phyloP scores from a whole-genome alignment of 768 basidiomycete species.

The Calvatia gigantea region DNA sequence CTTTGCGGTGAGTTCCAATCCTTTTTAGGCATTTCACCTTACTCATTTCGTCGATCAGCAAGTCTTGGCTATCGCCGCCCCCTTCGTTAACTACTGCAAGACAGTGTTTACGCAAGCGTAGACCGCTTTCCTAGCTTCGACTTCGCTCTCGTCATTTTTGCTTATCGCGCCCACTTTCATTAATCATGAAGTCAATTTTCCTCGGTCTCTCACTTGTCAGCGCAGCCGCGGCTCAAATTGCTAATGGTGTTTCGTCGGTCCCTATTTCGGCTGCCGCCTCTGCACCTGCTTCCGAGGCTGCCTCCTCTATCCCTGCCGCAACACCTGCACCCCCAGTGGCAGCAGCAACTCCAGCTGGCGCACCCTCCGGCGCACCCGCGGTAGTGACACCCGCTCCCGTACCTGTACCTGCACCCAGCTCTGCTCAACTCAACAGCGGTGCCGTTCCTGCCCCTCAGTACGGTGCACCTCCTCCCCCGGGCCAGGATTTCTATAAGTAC shows the following conservation, averaged over 20 bases:
- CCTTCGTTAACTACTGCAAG: constrained; percentile 50
- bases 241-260: constrained; percentile 42
- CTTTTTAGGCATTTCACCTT: constrained; percentile 30
- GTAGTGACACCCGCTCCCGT: constrained; percentile 17
- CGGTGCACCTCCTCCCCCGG: constrained; percentile 30
- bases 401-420: no score
- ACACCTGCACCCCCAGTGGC: constrained; percentile 17
- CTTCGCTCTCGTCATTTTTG: constrained; percentile 32
- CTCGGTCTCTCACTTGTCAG: constrained; percentile 56
- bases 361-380: constrained; percentile 20
- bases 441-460: constrained; percentile 29
- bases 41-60: constrained; percentile 32
- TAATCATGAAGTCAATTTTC: constrained; percentile 62
- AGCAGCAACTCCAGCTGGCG: constrained; percentile 18
- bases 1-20: constrained; percentile 37
- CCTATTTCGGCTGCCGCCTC: constrained; percentile 22
- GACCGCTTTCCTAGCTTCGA: constrained; percentile 55
- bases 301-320: constrained; percentile 16
- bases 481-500: constrained; percentile 36
- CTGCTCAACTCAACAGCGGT: constrained; percentile 20
- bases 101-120: constrained; percentile 66
- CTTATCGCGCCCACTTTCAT: constrained; percentile 43
- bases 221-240: constrained; percentile 55
- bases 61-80: constrained; percentile 39
- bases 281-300: constrained; percentile 18